Percentiles rank a stretch among this genome's conserved stretches.
Evolutionary conservation across 2,329 filamentous ascomycete species (phyloP).

Genomic region (Rhynchosporium secalis): DNA sequence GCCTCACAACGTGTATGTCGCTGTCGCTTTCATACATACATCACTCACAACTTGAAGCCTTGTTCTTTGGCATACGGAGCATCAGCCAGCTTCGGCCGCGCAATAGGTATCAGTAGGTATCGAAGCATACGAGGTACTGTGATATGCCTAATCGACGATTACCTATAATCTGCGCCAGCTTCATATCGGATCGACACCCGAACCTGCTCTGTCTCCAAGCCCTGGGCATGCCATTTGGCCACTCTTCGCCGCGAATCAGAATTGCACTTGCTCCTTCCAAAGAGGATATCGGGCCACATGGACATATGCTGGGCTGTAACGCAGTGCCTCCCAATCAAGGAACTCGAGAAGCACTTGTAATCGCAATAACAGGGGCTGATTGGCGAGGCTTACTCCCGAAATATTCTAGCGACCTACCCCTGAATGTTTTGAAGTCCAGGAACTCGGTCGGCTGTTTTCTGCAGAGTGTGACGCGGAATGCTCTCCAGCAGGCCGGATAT

Average conservation of each 20-base stretch:
- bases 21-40: not conserved
- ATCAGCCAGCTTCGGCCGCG: constrained; percentile 4
- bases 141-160: not conserved
- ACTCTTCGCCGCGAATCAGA: not conserved
- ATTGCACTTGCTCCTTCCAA: not conserved
- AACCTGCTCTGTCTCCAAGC: constrained; percentile 1
- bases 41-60: not conserved
- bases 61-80: not conserved
- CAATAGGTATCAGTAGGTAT: too few relatives aligned
- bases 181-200: not conserved
- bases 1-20: too few relatives aligned
- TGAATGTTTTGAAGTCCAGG: constrained; percentile 1
- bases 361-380: too few relatives aligned
- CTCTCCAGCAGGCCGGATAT: not conserved
- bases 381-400: not conserved
- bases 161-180: not conserved
- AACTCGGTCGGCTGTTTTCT: not conserved
- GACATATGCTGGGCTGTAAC: too few relatives aligned
- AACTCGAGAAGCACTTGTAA: too few relatives aligned
- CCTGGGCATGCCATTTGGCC: not conserved
- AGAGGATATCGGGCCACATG: not conserved
- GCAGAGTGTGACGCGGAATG: not conserved
- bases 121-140: too few relatives aligned
- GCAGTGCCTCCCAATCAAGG: too few relatives aligned
- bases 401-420: not conserved